These are phyloP conservation scores for Micractinium sp. DNA, from an alignment of 139 green algal genomes.

Conservation along the genomic window DNA sequence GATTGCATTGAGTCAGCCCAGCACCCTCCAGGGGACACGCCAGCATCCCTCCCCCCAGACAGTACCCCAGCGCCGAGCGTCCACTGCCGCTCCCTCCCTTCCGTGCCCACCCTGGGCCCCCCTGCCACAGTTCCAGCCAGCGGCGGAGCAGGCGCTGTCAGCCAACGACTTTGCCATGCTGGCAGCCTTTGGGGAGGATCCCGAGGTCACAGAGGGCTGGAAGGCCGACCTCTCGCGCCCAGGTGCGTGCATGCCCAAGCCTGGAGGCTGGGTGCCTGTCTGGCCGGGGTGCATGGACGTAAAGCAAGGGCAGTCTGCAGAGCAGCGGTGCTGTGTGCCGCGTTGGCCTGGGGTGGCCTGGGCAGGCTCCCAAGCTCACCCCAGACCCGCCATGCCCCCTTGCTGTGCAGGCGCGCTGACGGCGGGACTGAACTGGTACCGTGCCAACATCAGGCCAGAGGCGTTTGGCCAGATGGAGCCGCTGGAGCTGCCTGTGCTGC, in stretches of 20 bases:
- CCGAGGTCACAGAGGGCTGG: not conserved
- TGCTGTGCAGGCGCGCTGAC: not conserved
- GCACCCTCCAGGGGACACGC: no score
- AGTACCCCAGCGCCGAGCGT: no score
- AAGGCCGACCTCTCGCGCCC: not conserved
- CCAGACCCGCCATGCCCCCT: not conserved
- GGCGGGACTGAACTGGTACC: not conserved
- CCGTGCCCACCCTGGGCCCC: no score
- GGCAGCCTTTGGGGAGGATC: not conserved
- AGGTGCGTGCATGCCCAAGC: not conserved
- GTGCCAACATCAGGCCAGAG: not conserved
- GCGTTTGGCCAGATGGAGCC: not conserved
- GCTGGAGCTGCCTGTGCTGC: not conserved
- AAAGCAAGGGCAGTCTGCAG: not conserved
- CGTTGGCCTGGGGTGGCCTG: not conserved
- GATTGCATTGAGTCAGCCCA: no score
- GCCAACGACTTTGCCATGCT: slow-evolving; percentile 4
- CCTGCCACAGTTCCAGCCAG: not conserved
- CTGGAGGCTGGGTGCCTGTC: not conserved
- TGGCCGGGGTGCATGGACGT: no score
- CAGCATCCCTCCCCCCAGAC: no score
- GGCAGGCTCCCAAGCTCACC: not conserved
- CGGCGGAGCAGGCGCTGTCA: not conserved
- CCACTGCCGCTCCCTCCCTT: no score
- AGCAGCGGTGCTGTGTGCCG: no score